phyloP scores from a whole-genome alignment of 495 filamentous ascomycete species.

The Rhypophila decipiens region DNA sequence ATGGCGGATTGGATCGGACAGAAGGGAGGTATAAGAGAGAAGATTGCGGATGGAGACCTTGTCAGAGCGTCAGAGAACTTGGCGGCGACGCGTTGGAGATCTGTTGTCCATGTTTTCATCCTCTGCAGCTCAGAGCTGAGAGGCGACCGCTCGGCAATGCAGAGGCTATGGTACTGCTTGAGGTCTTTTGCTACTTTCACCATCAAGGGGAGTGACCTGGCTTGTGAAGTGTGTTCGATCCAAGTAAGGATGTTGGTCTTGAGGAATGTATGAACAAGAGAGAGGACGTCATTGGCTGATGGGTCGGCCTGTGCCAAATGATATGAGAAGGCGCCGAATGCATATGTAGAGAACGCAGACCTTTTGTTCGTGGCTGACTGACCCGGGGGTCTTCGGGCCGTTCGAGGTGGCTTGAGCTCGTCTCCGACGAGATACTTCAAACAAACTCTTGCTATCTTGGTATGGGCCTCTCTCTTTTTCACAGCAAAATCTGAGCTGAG shows the following conservation, averaged over 20 bases:
- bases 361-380: background rate
- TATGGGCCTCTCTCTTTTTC: slow-evolving; percentile 8
- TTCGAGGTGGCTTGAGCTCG: slow-evolving; percentile 10
- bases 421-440: slow-evolving; percentile 9
- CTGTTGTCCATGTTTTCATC: slow-evolving; percentile 6
- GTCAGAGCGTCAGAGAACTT: slow-evolving; percentile 8
- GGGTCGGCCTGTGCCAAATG: slow-evolving; percentile 8
- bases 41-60: slow-evolving; percentile 8
- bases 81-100: slow-evolving; percentile 12
- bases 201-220: slow-evolving; percentile 3
- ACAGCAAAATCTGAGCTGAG: slow-evolving; percentile 10
- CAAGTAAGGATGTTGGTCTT: slow-evolving; percentile 10
- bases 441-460: slow-evolving; percentile 8
- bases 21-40: slow-evolving; percentile 10
- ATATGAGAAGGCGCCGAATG: slow-evolving; percentile 6
- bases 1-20: slow-evolving; percentile 12
- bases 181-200: slow-evolving; percentile 6
- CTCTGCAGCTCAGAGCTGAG: background rate
- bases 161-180: background rate
- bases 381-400: background rate
- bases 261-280: slow-evolving; percentile 6
- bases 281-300: background rate
- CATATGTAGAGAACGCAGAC: slow-evolving; percentile 5
- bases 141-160: background rate
- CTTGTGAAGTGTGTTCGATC: slow-evolving; percentile 5